These are phyloP conservation scores for Salix dunnii DNA, from an alignment of 345 rosid genomes.

Conservation along the genomic window DNA sequence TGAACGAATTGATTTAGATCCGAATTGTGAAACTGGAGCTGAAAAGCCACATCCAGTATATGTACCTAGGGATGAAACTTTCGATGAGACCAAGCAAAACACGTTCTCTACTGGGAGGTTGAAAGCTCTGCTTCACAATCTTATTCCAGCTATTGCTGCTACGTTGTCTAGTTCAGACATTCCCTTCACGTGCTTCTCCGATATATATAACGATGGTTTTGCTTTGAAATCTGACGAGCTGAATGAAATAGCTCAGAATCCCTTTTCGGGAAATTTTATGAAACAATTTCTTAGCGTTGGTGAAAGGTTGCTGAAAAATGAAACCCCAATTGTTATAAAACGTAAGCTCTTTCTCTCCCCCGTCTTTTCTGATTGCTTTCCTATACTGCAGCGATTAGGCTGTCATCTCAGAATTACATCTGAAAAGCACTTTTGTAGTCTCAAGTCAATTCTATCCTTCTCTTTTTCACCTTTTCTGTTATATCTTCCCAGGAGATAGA, in stretches of 20 bases:
- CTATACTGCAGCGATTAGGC: neutral
- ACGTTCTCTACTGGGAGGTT: constrained; percentile 80
- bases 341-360: constrained; percentile 30
- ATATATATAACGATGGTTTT: constrained; percentile 64
- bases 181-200: constrained; percentile 85
- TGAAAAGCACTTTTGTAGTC: neutral
- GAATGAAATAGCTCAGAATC: constrained; percentile 19
- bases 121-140: constrained; percentile 87
- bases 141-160: constrained; percentile 77
- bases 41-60: constrained; percentile 81
- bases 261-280: constrained; percentile 32
- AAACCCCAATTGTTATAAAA: constrained; percentile 73
- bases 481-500: constrained; percentile 58
- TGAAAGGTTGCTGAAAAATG: constrained; percentile 60
- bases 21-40: constrained; percentile 63
- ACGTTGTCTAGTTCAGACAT: constrained; percentile 71
- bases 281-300: constrained; percentile 51
- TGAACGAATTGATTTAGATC: constrained; percentile 38
- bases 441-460: neutral
- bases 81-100: constrained; percentile 87
- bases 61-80: constrained; percentile 88
- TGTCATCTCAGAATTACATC: neutral
- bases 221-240: constrained; percentile 49
- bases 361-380: neutral
- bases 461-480: neutral